Evolutionary conservation across 2,329 filamentous ascomycete species (phyloP), one percentile per base, ranked within the genome.

Genomic region (Cyclaneusma minus): DNA sequence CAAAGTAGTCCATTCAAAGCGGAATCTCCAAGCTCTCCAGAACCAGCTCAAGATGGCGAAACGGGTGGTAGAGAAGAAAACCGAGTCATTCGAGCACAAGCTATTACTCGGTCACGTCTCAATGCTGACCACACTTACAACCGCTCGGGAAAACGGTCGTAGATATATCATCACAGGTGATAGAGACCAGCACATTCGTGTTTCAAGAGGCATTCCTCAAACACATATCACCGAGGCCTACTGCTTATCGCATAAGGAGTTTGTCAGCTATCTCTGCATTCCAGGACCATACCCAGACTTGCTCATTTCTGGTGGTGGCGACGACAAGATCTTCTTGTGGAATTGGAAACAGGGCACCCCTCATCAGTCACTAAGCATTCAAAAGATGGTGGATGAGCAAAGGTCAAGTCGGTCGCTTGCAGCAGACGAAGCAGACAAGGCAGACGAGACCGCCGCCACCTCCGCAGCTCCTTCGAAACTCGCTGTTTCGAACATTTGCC

Each of bases 51-150:
- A 56, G 10, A 55, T 60, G 25, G 51, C 54, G 25, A 43, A 50
- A 18, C 42, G 45, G 20, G 28, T 35, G 11, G 25, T 34, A 2
- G 27, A 47, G 10, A 38, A 48, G 27, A 43, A 42, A 16, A 19
- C 30, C 15, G 49, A 45, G 19, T 41, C 58, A 14, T 92, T 92
- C 45, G 75, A 83, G 40, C 69, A 83, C 39, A 68, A 74, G 19
- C 60, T 93, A 1, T 59, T 94, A 6, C 68, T 98, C 1, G 89
- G 89, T 8, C 89, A 98, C 52, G 89, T 98, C 9, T 94, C 87
- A 1, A 80, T 95, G 69, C 68, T 98, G 25, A 94, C 85, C 2
- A 75, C 82, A 42, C 49, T 94, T 27, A 51, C 60, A 3, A 58
- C 70, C 21, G 62, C 66, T 8, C 65, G 69, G 44, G 60, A 71